Percentiles rank a stretch among this genome's conserved stretches.
These are phyloP conservation scores for Talaromyces thailandensis DNA, from an alignment of 495 filamentous ascomycete species.

Conservation along the genomic window DNA sequence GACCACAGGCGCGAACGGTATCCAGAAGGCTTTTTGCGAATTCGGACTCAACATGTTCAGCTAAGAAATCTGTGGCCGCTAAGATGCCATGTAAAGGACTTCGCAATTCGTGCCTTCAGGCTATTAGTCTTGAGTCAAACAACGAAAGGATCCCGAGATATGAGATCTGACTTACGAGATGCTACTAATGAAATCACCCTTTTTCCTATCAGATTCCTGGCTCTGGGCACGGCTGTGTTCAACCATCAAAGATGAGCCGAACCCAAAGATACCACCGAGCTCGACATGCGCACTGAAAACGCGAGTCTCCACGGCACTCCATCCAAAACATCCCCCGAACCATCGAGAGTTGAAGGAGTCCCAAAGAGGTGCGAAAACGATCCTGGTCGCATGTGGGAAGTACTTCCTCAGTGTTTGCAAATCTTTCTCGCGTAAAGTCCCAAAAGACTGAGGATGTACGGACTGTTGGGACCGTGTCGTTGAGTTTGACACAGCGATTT, in stretches of 20 bases:
- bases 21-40: constrained; percentile 56
- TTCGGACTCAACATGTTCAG: constrained; percentile 34
- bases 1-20: constrained; percentile 65
- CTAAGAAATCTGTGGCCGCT: constrained; percentile 57
- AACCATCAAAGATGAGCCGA: constrained; percentile 60
- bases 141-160: neutral
- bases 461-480: constrained; percentile 8
- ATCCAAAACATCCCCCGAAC: constrained; percentile 60
- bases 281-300: constrained; percentile 33
- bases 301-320: constrained; percentile 38
- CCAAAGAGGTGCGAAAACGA: constrained; percentile 52
- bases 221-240: constrained; percentile 54
- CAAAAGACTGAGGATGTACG: constrained; percentile 27
- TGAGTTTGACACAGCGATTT: constrained; percentile 7
- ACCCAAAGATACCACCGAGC: constrained; percentile 48
- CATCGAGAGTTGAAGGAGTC: constrained; percentile 57
- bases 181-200: constrained; percentile 67
- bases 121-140: neutral
- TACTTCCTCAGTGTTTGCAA: constrained; percentile 23
- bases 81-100: constrained; percentile 73
- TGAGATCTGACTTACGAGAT: constrained; percentile 35
- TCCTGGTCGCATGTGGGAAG: constrained; percentile 34
- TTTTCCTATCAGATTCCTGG: constrained; percentile 48
- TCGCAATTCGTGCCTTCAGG: constrained; percentile 56
- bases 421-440: constrained; percentile 9